Evolutionary conservation across 768 basidiomycete species (phyloP).

Genomic region (Tulasnella sp.): DNA sequence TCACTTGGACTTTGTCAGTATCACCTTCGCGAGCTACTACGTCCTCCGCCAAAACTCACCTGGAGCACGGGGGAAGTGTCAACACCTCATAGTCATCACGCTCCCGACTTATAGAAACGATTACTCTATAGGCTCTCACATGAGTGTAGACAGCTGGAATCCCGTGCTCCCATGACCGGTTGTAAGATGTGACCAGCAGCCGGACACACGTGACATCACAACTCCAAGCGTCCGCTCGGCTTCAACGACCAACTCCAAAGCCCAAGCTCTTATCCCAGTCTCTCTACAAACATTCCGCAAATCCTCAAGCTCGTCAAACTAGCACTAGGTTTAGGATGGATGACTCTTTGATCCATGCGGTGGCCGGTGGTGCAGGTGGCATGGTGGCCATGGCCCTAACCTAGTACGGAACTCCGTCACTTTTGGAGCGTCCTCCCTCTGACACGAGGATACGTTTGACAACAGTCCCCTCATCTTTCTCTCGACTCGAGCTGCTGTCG

Average conservation of each 20-base stretch:
- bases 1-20: too few relatives aligned
- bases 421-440: not conserved
- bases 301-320: not conserved
- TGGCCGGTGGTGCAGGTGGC: constrained; percentile 87
- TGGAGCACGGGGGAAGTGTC: too few relatives aligned
- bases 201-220: constrained; percentile 1
- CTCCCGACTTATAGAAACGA: not conserved
- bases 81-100: too few relatives aligned
- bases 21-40: too few relatives aligned
- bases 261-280: not conserved
- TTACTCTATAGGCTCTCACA: not conserved
- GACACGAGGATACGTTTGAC: not conserved
- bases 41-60: too few relatives aligned
- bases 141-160: not conserved
- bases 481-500: constrained; percentile 89
- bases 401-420: constrained; percentile 52
- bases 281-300: not conserved
- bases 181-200: not conserved
- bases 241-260: not conserved
- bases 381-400: constrained; percentile 87
- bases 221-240: not conserved
- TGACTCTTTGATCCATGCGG: constrained; percentile 79
- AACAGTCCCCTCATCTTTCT: constrained; percentile 83
- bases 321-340: not conserved
- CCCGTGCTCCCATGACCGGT: not conserved